Evolutionary conservation across 441 rosid species (phyloP).

Genomic region (Adansonia madagascariensis): DNA sequence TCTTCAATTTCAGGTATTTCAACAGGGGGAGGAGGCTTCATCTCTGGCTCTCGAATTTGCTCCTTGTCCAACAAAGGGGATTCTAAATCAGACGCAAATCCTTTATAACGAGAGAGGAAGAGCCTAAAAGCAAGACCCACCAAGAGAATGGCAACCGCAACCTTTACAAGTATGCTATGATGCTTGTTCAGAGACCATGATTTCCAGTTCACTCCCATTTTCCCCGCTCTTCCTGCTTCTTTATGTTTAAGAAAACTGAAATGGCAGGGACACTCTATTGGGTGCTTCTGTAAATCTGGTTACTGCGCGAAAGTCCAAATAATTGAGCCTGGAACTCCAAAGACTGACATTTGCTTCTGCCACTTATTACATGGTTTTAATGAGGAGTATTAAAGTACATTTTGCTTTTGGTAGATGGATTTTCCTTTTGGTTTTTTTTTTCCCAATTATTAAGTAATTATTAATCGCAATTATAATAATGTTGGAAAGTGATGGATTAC

Average conservation of each 20-base stretch:
- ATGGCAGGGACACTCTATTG: constrained; percentile 1
- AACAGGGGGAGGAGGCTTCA: constrained; percentile 28
- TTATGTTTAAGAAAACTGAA: constrained; percentile 13
- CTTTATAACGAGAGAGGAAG: constrained; percentile 52
- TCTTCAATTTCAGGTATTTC: constrained; percentile 51
- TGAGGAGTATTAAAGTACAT: background rate
- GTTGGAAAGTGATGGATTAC: background rate
- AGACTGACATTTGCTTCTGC: constrained; percentile 24
- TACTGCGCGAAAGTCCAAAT: background rate
- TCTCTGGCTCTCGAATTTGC: constrained; percentile 19
- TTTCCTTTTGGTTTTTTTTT: background rate
- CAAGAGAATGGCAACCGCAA: constrained; percentile 51
- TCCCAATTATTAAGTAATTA: background rate
- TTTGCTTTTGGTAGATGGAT: background rate
- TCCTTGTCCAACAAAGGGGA: constrained; percentile 41
- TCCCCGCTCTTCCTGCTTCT: background rate
- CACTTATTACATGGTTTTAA: background rate
- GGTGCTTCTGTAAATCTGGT: constrained; percentile 11
- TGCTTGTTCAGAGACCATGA: constrained; percentile 45
- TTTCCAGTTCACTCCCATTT: constrained; percentile 60
- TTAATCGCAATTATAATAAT: background rate
- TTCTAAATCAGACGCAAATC: constrained; percentile 48
- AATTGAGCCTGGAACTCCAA: background rate
- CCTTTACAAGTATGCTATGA: constrained; percentile 54
- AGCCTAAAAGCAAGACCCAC: constrained; percentile 60